These are phyloP conservation scores for Achaetomium macrosporum DNA, from an alignment of 2,329 filamentous ascomycete species.

Conservation along the genomic window DNA sequence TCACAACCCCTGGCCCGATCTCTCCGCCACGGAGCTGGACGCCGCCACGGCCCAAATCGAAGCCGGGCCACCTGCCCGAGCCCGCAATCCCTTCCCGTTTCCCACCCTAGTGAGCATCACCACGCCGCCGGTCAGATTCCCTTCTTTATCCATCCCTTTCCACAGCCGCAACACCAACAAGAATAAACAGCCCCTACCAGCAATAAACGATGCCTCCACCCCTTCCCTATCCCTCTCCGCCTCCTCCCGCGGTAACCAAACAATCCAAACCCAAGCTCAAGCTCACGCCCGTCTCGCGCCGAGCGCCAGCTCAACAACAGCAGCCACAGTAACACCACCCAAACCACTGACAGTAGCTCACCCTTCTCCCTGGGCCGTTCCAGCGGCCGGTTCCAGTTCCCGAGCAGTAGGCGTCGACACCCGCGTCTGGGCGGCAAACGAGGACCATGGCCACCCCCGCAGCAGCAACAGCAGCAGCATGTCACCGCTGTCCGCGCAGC, in stretches of 20 bases:
- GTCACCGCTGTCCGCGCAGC: not conserved
- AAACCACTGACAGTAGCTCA: too few relatives aligned
- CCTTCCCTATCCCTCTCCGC: not conserved
- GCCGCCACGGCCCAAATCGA: constrained; percentile 8
- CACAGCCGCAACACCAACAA: not conserved
- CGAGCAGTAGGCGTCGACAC: constrained; percentile 6
- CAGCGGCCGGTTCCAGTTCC: too few relatives aligned
- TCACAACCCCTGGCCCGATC: constrained; percentile 23
- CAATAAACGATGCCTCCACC: not conserved
- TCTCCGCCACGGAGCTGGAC: constrained; percentile 12
- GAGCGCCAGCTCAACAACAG: not conserved
- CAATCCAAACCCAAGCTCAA: too few relatives aligned
- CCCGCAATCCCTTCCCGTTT: constrained; percentile 1
- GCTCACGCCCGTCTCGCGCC: too few relatives aligned
- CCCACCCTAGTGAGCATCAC: not conserved
- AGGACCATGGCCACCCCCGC: not conserved
- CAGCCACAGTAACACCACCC: too few relatives aligned
- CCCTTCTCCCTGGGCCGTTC: too few relatives aligned
- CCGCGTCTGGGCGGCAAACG: constrained; percentile 11
- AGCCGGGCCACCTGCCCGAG: not conserved
- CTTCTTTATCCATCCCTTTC: not conserved
- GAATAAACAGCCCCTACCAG: not conserved
- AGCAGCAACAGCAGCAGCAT: not conserved
- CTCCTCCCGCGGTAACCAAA: not conserved
- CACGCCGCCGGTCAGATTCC: not conserved